Conservation (phyloP, 1,139 yeast species). For the Casaregolazyma lundiana region DNA sequence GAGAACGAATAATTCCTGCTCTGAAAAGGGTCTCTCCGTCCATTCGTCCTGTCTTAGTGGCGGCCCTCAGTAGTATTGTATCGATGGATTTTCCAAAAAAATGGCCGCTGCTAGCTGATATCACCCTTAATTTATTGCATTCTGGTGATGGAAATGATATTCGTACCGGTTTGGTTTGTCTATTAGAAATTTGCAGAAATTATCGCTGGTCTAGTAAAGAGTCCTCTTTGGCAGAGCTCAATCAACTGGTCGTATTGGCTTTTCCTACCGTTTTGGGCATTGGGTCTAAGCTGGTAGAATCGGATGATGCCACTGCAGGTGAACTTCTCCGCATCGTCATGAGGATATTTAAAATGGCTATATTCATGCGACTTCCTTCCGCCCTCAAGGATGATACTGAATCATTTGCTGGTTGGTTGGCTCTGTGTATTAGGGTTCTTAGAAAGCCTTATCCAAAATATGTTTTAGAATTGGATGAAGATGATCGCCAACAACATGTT, state of each 20-base stretch:
- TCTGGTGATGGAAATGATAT: slow-evolving; percentile 52
- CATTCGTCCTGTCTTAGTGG: slow-evolving; percentile 56
- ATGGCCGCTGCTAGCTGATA: slow-evolving; percentile 67
- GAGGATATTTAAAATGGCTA: slow-evolving; percentile 77
- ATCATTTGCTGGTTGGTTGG: slow-evolving; percentile 65
- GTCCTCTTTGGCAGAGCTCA: slow-evolving; percentile 34
- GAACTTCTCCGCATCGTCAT: slow-evolving; percentile 74
- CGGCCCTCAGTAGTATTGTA: slow-evolving; percentile 64
- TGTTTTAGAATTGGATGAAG: slow-evolving; percentile 43
- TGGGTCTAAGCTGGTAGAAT: slow-evolving; percentile 54
- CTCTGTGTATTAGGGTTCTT: slow-evolving; percentile 66
- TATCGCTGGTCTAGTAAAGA: slow-evolving; percentile 72
- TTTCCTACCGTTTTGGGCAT: slow-evolving; percentile 67
- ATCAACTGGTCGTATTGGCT: slow-evolving; percentile 55
- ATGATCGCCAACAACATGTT: slow-evolving; percentile 45
- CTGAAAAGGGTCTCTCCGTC: slow-evolving; percentile 41
- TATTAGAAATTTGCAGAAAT: slow-evolving; percentile 68
- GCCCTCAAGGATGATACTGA: slow-evolving; percentile 55
- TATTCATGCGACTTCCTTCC: slow-evolving; percentile 69
- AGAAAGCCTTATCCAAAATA: slow-evolving; percentile 54
- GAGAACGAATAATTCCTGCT: slow-evolving; percentile 53
- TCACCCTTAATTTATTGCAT: slow-evolving; percentile 55
- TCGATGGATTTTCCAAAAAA: slow-evolving; percentile 60
- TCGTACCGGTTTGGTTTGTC: slow-evolving; percentile 71
- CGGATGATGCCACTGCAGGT: slow-evolving; percentile 47